phyloP scores from a whole-genome alignment of 306 rosid genomes.

The Quillaja saponaria region DNA sequence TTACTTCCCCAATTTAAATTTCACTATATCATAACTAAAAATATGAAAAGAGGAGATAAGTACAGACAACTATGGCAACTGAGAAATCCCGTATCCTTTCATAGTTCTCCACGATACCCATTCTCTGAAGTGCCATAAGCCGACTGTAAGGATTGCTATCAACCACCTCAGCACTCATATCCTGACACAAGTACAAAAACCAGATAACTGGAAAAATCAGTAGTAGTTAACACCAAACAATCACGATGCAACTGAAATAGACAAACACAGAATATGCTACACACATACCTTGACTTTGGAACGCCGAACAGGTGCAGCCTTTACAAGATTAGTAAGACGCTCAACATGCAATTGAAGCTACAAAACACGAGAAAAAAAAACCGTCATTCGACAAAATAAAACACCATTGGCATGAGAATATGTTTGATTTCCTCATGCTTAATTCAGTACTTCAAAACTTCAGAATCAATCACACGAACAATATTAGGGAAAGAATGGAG shows the following conservation, averaged over 20 bases:
- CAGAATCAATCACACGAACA: no score
- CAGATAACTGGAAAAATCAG: conserved; percentile 16
- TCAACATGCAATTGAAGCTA: conserved; percentile 71
- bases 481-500: no score
- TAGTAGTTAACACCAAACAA: not conserved
- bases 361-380: conserved; percentile 17
- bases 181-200: conserved; percentile 59
- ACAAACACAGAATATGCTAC: not conserved
- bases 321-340: conserved; percentile 56
- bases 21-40: conserved; percentile 7
- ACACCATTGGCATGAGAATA: not conserved
- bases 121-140: conserved; percentile 99
- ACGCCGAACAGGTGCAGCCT: conserved; percentile 56
- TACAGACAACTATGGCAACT: conserved; percentile 94
- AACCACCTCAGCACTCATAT: conserved; percentile 94
- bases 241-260: conserved; percentile 8
- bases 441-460: no score
- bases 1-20: no score
- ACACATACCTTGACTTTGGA: conserved; percentile 73
- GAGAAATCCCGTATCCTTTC: conserved; percentile 94
- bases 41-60: conserved; percentile 44
- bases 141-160: conserved; percentile 97
- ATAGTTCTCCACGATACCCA: conserved; percentile 93
- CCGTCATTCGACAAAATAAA: not conserved
- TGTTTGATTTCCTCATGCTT: no score